phyloP scores from a whole-genome alignment of 768 basidiomycete genomes.

The Cystobasidium tubakii region DNA sequence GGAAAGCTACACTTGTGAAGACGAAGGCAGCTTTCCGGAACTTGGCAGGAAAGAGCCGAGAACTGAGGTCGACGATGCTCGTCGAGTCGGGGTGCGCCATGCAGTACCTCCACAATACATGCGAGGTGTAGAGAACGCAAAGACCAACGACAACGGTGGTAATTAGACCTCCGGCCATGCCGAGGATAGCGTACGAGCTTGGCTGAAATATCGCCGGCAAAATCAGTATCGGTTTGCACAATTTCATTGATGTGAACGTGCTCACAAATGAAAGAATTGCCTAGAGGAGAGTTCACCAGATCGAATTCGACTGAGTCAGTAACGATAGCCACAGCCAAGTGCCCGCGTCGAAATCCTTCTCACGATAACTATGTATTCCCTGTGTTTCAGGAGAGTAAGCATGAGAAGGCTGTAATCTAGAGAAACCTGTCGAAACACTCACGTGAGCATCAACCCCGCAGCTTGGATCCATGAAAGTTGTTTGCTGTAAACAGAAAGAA shows the following conservation, averaged over 20 bases:
- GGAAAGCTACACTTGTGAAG: slow-evolving; percentile 40
- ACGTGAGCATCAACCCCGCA: slow-evolving; percentile 29
- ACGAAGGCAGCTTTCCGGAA: slow-evolving; percentile 21
- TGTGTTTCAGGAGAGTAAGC: not conserved
- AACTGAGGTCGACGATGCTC: slow-evolving; percentile 12
- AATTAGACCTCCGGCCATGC: slow-evolving; percentile 38
- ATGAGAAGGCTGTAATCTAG: not conserved
- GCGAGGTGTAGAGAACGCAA: slow-evolving; percentile 39
- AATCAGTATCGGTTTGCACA: slow-evolving; percentile 36
- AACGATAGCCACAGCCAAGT: too few relatives aligned
- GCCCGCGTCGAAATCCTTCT: not conserved
- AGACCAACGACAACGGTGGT: slow-evolving; percentile 37
- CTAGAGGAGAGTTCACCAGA: not conserved
- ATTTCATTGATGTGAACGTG: not conserved
- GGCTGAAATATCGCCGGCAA: slow-evolving; percentile 38
- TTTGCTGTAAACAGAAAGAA: not conserved
- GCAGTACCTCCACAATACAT: slow-evolving; percentile 44
- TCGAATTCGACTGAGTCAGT: not conserved
- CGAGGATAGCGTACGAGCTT: slow-evolving; percentile 39
- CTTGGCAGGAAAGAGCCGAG: not conserved
- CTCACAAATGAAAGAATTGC: slow-evolving; percentile 21
- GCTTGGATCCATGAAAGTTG: slow-evolving; percentile 21
- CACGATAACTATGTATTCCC: slow-evolving; percentile 32
- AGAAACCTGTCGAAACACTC: not conserved
- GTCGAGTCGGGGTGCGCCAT: slow-evolving; percentile 36